Base-by-base conservation (phyloP, 305 asterid species). In the Solanum hybrid region DNA sequence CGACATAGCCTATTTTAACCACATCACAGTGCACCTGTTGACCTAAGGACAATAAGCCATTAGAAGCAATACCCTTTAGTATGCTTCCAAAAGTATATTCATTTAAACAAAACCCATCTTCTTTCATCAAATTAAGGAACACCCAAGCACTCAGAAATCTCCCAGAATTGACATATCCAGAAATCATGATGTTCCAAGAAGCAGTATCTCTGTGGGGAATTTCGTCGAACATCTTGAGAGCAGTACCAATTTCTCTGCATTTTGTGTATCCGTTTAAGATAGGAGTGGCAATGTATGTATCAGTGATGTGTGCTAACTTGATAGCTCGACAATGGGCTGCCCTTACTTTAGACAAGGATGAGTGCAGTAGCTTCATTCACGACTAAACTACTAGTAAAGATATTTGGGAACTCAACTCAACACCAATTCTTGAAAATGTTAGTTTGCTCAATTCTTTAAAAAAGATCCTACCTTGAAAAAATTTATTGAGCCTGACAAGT, bases 131-230 rank as follows among this genome's bases (percentile, higher is more conserved):
- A 80, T 90, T 93, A 42, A 92, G 86, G 79, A 91, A 92, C 72
- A 82, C 95, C 98, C 98, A 94, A 40, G 98, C 93, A 86, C 84
- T 75, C 80, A 32, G 24, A 86, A 94, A 91, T 76, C 73, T 89
- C 35, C 95, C 92, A 5, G 92, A 89, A 89, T 94, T 96, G 78
- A 94, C 94, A 84, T 93, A 90, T 31, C 95, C 98, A 27, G 98
- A 85, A 90, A 96, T 90, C 81, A 95, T 29, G 77, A 95, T 95
- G 95, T 96, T 96, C 98, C 99, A 95, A 87, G 99, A 94, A 38
- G 92, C 94, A 20, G 94, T 92, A 88, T 96, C 98, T 89, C 92
- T 94, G 85, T 91, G 91, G 88, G 96, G 95, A 96, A 95, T 95
- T 76, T 95, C 97, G 92, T 92, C 94, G 96, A 96, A 96, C 96